phyloP scores from a whole-genome alignment of 1,139 yeast species.

The Petasospora fabianii region DNA sequence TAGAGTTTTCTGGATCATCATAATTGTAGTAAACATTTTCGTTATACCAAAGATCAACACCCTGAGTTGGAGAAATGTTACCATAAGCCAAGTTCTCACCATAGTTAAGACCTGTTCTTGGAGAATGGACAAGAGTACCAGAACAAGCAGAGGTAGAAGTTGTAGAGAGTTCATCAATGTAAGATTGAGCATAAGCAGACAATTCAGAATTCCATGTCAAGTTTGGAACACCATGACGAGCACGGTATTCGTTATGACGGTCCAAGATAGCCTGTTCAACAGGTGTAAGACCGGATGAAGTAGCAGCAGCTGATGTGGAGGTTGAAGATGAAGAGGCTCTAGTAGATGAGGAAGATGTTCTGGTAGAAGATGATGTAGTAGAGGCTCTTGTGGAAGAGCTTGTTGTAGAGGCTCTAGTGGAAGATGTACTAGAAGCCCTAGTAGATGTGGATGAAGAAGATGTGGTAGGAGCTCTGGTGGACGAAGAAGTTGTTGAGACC shows the following conservation, averaged over 20 bases:
- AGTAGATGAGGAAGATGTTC: conserved; percentile 23
- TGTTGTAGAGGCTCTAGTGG: conserved; percentile 10
- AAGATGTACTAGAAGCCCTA: conserved; percentile 9
- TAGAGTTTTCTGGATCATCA: conserved; percentile 40
- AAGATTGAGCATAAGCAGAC: conserved; percentile 38
- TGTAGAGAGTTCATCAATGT: conserved; percentile 43
- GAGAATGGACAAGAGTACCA: conserved; percentile 56
- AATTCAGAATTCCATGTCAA: conserved; percentile 48
- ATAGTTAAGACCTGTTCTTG: conserved; percentile 44
- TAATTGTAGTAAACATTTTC: conserved; percentile 54
- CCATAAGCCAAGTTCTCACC: conserved; percentile 66
- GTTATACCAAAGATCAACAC: conserved; percentile 63
- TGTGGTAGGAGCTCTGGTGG: conserved; percentile 8
- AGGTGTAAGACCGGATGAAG: conserved; percentile 24
- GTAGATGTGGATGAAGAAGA: conserved; percentile 9
- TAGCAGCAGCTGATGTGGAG: conserved; percentile 24
- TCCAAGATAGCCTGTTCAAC: conserved; percentile 41
- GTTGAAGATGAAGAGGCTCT: conserved; percentile 21
- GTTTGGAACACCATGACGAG: conserved; percentile 46
- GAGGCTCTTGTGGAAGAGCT: conserved; percentile 19
- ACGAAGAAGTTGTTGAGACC: conserved; percentile 4
- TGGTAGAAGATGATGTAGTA: conserved; percentile 20
- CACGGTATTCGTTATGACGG: conserved; percentile 53
- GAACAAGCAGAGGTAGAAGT: conserved; percentile 53
- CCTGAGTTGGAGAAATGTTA: conserved; percentile 43